Conservation (phyloP, 805 yeast genomes). For the Zygoascus biomembranicola region DNA sequence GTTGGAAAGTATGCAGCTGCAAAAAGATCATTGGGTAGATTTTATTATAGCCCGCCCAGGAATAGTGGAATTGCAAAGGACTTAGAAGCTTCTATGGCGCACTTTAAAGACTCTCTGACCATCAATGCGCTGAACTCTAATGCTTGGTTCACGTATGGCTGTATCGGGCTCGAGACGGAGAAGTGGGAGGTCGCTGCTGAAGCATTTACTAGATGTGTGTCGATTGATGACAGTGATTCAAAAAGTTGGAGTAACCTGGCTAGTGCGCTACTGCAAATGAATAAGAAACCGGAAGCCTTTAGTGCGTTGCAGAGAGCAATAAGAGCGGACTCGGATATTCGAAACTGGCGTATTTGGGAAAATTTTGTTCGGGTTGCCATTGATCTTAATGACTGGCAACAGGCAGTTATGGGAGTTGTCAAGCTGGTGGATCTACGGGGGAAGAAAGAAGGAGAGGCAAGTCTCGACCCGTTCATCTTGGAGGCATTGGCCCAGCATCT, state of each 20-base stretch:
- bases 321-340: constrained; percentile 52
- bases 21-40: constrained; percentile 71
- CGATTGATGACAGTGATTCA: constrained; percentile 71
- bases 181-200: constrained; percentile 76
- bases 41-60: constrained; percentile 57
- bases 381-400: constrained; percentile 80
- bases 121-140: constrained; percentile 67
- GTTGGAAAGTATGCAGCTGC: constrained; percentile 77
- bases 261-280: constrained; percentile 58
- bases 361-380: constrained; percentile 78
- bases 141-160: constrained; percentile 90
- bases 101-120: constrained; percentile 65
- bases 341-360: constrained; percentile 87
- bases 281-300: constrained; percentile 69
- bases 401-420: constrained; percentile 68
- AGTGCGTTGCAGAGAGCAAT: constrained; percentile 78
- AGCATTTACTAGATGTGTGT: constrained; percentile 85
- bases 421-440: constrained; percentile 51
- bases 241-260: constrained; percentile 91
- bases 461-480: constrained; percentile 67
- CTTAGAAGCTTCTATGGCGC: constrained; percentile 46
- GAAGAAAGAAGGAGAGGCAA: constrained; percentile 49
- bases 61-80: constrained; percentile 45
- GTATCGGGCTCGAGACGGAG: constrained; percentile 68
- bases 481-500: constrained; percentile 65